These are phyloP conservation scores for Echium plantagineum DNA, from an alignment of 257 asterid species.

Conservation along the genomic window DNA sequence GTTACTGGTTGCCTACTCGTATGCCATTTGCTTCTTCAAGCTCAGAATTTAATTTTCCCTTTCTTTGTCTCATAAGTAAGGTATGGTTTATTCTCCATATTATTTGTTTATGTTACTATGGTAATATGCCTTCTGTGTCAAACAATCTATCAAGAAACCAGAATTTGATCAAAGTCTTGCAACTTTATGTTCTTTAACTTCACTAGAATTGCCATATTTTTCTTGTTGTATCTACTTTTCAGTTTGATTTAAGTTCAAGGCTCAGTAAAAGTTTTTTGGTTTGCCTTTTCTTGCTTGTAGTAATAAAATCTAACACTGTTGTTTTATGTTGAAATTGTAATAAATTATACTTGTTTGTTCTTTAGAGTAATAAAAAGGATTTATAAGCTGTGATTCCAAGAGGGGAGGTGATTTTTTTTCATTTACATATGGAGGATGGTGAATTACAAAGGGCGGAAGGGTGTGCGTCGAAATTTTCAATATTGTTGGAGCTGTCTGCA, in stretches of 20 bases:
- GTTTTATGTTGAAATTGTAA: not conserved
- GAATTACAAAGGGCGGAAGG: constrained; percentile 9
- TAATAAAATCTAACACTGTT: too few relatives aligned
- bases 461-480: constrained; percentile 9
- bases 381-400: constrained; percentile 22
- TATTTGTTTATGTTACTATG: not conserved
- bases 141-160: too few relatives aligned
- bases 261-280: not conserved
- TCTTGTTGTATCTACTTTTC: too few relatives aligned
- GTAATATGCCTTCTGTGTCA: not conserved
- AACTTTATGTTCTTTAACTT: too few relatives aligned
- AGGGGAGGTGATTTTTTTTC: constrained; percentile 12
- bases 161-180: too few relatives aligned
- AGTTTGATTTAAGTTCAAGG: not conserved
- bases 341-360: not conserved
- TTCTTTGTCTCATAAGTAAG: constrained; percentile 3
- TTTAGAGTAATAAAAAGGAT: constrained; percentile 8
- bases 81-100: not conserved
- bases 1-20: too few relatives aligned
- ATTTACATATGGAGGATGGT: constrained; percentile 12
- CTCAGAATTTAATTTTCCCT: not conserved
- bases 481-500: constrained; percentile 28
- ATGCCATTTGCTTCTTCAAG: too few relatives aligned
- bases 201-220: too few relatives aligned
- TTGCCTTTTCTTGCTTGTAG: not conserved